These are phyloP conservation scores for Haematococcus lacustris DNA, from an alignment of 139 green algal species.

Conservation along the genomic window DNA sequence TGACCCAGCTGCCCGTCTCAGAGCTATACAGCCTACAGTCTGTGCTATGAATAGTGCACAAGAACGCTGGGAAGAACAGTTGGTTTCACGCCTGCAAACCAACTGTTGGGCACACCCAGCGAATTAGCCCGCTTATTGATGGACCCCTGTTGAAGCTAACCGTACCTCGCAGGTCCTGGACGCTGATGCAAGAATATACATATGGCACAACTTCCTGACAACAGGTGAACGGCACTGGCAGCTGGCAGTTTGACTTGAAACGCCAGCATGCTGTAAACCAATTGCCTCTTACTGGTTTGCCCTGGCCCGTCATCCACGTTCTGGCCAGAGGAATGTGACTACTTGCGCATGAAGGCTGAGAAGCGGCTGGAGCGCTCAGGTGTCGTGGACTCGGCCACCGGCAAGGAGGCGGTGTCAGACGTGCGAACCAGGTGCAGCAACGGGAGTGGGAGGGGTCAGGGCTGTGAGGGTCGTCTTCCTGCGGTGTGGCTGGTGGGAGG, in stretches of 20 bases:
- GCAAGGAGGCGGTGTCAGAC: constrained; percentile 2
- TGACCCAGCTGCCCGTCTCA: too few species aligned
- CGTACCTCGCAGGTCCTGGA: constrained; percentile 21
- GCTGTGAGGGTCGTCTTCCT: too few species aligned
- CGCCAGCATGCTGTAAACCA: background rate
- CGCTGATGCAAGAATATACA: constrained; percentile 20
- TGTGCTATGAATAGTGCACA: too few species aligned
- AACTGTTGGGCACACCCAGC: too few species aligned
- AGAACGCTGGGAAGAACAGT: too few species aligned
- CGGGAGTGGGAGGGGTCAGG: too few species aligned
- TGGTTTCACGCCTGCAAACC: too few species aligned
- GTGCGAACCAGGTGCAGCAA: constrained; percentile 31
- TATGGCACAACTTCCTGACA: constrained; percentile 22
- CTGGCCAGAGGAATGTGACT: constrained; percentile 32
- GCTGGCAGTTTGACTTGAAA: background rate
- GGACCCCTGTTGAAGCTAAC: too few species aligned
- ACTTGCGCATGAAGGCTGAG: constrained; percentile 29
- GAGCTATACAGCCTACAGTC: too few species aligned
- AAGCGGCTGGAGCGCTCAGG: constrained; percentile 28
- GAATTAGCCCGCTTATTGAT: too few species aligned
- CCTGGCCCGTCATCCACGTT: background rate
- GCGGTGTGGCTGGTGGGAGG: too few species aligned
- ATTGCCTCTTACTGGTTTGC: background rate
- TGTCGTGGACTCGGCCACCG: constrained; percentile 28
- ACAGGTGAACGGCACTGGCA: constrained; percentile 14